Percentiles rank a stretch among this genome's conserved stretches.
phyloP scores from a whole-genome alignment of 257 asterid species.

The Nicotiana knightiana region DNA sequence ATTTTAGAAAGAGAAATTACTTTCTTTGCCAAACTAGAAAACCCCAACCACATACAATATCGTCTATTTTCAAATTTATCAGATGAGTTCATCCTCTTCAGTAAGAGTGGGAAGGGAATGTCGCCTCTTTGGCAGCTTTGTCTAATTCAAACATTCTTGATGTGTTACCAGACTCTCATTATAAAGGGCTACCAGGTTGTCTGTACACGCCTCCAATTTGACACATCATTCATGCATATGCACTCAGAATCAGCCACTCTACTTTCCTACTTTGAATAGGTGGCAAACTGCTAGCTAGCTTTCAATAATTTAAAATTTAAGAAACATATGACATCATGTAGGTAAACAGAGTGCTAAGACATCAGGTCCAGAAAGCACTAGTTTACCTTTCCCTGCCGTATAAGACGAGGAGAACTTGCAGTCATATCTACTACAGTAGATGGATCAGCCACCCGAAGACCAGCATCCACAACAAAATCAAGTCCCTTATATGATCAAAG shows the following conservation, averaged over 20 bases:
- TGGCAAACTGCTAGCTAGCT: not conserved
- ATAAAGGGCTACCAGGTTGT: not conserved
- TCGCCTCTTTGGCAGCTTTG: not conserved
- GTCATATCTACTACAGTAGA: conserved; percentile 96
- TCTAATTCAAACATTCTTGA: not conserved
- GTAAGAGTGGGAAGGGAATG: not conserved
- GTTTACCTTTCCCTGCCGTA: conserved; percentile 80
- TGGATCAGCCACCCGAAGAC: conserved; percentile 74
- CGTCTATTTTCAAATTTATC: not conserved
- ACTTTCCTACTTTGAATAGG: not conserved
- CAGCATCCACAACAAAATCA: conserved; percentile 88
- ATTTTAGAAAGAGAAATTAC: too few species aligned
- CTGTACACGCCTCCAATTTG: not conserved
- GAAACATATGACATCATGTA: not conserved
- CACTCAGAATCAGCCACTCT: not conserved
- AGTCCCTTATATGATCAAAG: conserved; percentile 51
- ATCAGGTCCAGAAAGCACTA: not conserved
- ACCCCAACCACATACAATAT: not conserved
- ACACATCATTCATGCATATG: not conserved
- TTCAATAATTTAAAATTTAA: not conserved
- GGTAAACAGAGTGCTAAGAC: not conserved
- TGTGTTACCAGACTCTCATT: not conserved
- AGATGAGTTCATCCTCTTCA: not conserved
- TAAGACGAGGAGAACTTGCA: conserved; percentile 41
- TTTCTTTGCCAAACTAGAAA: not conserved